Evolutionary conservation across 495 filamentous ascomycete genomes (phyloP).

Genomic region (Amniculicola lignicola): DNA sequence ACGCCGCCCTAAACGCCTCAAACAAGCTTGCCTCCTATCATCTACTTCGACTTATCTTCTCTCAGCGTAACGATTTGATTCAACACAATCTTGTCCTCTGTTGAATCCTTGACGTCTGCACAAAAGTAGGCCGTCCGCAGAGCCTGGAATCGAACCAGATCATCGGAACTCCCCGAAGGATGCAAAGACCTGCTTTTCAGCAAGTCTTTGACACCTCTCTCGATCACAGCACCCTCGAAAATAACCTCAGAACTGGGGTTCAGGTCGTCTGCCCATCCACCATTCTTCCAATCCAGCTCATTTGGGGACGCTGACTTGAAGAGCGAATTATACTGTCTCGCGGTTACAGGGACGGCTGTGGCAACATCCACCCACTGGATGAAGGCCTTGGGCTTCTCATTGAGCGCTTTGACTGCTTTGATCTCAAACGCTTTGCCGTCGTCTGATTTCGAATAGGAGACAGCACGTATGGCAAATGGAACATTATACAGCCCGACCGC

Average conservation of each 20-base stretch:
- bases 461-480: conserved; percentile 78
- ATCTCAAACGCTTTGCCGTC: conserved; percentile 70
- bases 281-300: conserved; percentile 57
- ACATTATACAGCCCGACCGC: conserved; percentile 81
- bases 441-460: conserved; percentile 67
- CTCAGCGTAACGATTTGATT: conserved; percentile 93
- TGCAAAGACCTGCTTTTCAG: conserved; percentile 50
- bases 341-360: conserved; percentile 56
- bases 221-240: conserved; percentile 73
- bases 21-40: too few species aligned
- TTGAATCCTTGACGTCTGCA: conserved; percentile 72
- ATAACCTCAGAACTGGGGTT: conserved; percentile 81
- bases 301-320: conserved; percentile 81
- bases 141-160: conserved; percentile 78
- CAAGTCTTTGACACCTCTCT: conserved; percentile 82
- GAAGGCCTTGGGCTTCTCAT: conserved; percentile 69
- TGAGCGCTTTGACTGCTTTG: conserved; percentile 47
- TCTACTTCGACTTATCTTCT: conserved; percentile 57
- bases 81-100: conserved; percentile 70
- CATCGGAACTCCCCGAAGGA: conserved; percentile 68
- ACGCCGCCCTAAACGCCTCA: too few species aligned
- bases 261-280: conserved; percentile 78
- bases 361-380: conserved; percentile 84
- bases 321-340: conserved; percentile 76
- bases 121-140: conserved; percentile 86